Evolutionary conservation across 306 rosid species (phyloP).

Genomic region (Begonia peltatifolia): DNA sequence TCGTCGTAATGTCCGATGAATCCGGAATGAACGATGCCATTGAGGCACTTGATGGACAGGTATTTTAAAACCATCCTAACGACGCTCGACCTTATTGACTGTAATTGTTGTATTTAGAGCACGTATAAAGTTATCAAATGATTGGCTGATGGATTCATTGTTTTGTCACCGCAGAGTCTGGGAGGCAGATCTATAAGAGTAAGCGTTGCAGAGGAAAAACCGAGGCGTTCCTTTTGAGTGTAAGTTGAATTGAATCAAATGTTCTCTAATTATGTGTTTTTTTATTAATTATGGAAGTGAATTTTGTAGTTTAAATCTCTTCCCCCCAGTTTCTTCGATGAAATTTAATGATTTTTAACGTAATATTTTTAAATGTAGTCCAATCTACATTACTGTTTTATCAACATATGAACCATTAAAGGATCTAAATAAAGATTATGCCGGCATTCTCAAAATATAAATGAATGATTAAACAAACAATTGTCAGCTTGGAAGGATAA

Average conservation of each 20-base stretch:
- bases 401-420: no score
- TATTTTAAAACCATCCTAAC: constrained; percentile 11
- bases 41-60: constrained; percentile 96
- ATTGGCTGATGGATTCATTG: not conserved
- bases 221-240: constrained; percentile 52
- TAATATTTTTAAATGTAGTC: no score
- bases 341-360: constrained; percentile 3
- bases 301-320: constrained; percentile 18
- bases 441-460: no score
- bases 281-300: constrained; percentile 15
- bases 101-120: no score
- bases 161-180: constrained; percentile 38
- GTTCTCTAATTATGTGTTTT: constrained; percentile 4
- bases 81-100: no score
- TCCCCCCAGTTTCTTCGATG: constrained; percentile 17
- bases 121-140: no score
- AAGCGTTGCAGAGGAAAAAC: constrained; percentile 75
- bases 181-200: constrained; percentile 81
- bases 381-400: no score
- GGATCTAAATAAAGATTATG: no score
- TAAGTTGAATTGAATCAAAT: constrained; percentile 15
- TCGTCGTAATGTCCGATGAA: constrained; percentile 69
- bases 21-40: constrained; percentile 70
- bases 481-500: no score
- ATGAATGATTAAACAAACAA: no score